Evolutionary conservation across 495 filamentous ascomycete species (phyloP).

Genomic region (Pseudoneurospora amorphoporcata): DNA sequence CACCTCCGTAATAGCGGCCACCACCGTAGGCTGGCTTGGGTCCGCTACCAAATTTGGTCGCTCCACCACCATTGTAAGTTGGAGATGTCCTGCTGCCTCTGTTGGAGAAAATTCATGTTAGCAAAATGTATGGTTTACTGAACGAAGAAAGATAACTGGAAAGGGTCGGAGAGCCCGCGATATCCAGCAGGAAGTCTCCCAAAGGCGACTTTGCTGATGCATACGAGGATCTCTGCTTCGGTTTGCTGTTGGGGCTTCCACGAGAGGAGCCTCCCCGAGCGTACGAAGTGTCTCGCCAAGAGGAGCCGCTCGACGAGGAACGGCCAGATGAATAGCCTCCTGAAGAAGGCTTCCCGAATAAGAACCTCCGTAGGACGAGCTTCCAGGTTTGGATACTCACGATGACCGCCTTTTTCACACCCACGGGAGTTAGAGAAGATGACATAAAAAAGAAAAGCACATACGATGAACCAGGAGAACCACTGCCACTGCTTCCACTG

Average conservation of each 20-base stretch:
- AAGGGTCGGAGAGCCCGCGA: background rate
- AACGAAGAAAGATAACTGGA: background rate
- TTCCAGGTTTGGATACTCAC: background rate
- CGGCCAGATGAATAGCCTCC: background rate
- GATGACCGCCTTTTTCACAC: background rate
- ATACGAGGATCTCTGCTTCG: background rate
- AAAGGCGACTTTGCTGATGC: background rate
- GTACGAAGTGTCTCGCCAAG: background rate
- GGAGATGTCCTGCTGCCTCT: constrained; percentile 16
- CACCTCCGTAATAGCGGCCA: constrained; percentile 69
- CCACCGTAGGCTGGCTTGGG: constrained; percentile 50
- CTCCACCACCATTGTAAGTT: constrained; percentile 49
- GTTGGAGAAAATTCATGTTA: constrained; percentile 2
- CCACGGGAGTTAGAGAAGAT: background rate
- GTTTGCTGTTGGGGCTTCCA: background rate
- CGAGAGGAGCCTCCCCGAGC: background rate
- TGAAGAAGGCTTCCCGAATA: background rate
- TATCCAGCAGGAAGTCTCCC: background rate
- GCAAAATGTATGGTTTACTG: background rate
- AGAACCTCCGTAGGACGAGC: background rate
- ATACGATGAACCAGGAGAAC: constrained; percentile 3
- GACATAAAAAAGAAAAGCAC: background rate
- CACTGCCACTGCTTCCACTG: background rate
- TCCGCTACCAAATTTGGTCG: constrained; percentile 57
- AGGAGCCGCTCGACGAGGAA: background rate